Conservation (phyloP, 345 rosid genomes). For the Dipteronia sinensis region DNA sequence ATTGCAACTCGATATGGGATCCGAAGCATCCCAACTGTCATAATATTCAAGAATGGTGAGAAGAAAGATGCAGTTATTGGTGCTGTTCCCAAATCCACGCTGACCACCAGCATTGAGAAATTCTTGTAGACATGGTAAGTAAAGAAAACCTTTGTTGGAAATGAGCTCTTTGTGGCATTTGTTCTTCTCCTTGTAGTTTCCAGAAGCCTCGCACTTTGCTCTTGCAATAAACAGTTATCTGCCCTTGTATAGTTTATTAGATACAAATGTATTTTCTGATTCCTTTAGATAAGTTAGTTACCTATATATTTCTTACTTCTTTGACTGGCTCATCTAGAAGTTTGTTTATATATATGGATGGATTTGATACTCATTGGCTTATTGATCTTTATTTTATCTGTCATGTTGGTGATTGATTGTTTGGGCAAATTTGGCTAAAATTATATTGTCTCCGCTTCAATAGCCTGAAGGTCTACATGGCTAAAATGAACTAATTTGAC, state of each 20-base stretch:
- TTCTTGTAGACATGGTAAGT: conserved; percentile 45
- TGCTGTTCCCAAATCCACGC: conserved; percentile 72
- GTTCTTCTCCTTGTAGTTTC: not conserved
- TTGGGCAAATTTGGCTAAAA: not conserved
- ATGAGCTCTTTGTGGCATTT: conserved; percentile 8
- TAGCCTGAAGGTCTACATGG: not conserved
- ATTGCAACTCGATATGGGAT: conserved; percentile 61
- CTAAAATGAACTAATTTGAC: not conserved
- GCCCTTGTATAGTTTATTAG: conserved; percentile 33
- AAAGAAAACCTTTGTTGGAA: conserved; percentile 7
- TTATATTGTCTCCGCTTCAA: not conserved
- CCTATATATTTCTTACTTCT: not conserved
- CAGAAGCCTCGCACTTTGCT: conserved; percentile 9
- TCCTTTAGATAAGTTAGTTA: conserved; percentile 14
- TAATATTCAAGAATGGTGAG: conserved; percentile 66
- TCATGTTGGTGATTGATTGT: not conserved
- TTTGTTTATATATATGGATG: conserved; percentile 10
- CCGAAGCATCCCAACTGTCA: conserved; percentile 69
- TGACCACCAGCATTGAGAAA: conserved; percentile 61
- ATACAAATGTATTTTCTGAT: conserved; percentile 18
- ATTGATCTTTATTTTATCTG: not conserved
- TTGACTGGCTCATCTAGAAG: not conserved
- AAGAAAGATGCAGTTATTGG: conserved; percentile 75
- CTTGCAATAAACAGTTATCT: conserved; percentile 10
- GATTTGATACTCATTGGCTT: not conserved